These are phyloP conservation scores for Trichoderma reesei DNA, from an alignment of 495 filamentous ascomycete genomes.

Conservation along the genomic window DNA sequence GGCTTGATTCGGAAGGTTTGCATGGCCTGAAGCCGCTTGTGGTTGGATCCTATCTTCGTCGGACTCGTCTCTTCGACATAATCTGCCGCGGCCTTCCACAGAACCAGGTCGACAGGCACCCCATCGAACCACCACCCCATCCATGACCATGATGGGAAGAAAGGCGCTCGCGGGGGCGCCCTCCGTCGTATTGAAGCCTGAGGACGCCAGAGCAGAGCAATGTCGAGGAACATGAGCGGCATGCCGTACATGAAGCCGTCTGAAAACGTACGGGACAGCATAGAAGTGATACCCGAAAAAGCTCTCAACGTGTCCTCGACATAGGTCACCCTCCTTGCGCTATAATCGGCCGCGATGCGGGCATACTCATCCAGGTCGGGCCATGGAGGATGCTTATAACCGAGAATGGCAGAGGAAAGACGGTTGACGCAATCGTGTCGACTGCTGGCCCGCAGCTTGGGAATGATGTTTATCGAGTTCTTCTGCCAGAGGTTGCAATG, in stretches of 20 bases:
- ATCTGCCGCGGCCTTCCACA: slow-evolving; percentile 12
- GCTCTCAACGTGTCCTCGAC: slow-evolving; percentile 15
- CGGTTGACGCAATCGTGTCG: slow-evolving; percentile 3
- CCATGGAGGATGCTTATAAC: slow-evolving; percentile 8
- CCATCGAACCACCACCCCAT: slow-evolving; percentile 16
- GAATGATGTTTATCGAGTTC: background rate
- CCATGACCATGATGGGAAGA: slow-evolving; percentile 17
- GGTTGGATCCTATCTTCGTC: background rate
- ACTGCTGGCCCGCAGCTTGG: background rate
- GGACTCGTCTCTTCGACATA: slow-evolving; percentile 10
- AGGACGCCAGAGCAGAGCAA: slow-evolving; percentile 16
- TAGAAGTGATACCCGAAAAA: slow-evolving; percentile 14
- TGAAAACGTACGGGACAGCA: slow-evolving; percentile 8
- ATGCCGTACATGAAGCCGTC: slow-evolving; percentile 15
- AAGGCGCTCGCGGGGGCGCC: background rate
- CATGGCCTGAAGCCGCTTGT: slow-evolving; percentile 3
- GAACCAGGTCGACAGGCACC: slow-evolving; percentile 9
- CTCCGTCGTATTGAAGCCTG: slow-evolving; percentile 12
- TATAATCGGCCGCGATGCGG: slow-evolving; percentile 15
- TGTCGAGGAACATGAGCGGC: slow-evolving; percentile 14
- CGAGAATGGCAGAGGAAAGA: slow-evolving; percentile 1
- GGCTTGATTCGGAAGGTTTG: slow-evolving; percentile 10
- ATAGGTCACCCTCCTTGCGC: slow-evolving; percentile 12
- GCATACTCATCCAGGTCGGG: slow-evolving; percentile 16
- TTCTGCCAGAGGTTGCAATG: slow-evolving; percentile 9